Evolutionary conservation across 108 stramenopile genomes (phyloP), one percentile per base, ranked within the genome.

Genomic region (Stephanodiscus minutulus): DNA sequence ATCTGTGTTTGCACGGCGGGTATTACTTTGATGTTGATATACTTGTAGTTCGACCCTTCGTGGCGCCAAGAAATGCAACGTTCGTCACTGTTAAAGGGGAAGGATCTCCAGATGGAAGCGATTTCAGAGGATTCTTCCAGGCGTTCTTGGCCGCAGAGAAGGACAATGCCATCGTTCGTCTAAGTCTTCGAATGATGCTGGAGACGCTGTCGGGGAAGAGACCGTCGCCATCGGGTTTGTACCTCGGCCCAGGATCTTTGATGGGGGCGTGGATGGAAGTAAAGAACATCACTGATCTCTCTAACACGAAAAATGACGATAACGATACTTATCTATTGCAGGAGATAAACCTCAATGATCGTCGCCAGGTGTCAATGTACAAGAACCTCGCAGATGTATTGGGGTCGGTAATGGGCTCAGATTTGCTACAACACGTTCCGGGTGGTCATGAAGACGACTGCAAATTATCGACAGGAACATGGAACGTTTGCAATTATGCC

Each of bases 11-110:
- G 28, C 28, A 62, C 53, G 74, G 74, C 1, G 74, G 67, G n/a
- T 75, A 75, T 18, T 69, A 69, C 59, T 75, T 69, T 44, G 74
- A 75, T 70, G 68, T 75, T 61, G 74, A 75, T 41, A 15, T 69
- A 17, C 74, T 75, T 44, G 72, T 72, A n/a, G 63, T 72, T 7
- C 37, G 61, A 37, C 72, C 72, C 18, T 72, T 37, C 37, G 39
- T 44, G 2, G 62, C 72, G 22, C 68, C 68, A 1, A 24, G 44
- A 5, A 21, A 29, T 24, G 36, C 54, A 4, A 64, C 50, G 13
- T 62, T 72, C 50, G 49, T 72, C 15, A 63, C 71, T 11, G 61
- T 72, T 5, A 72, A 53, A 52, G 49, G 61, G 1, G 35, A 52
- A 13, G 61, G 21, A 22, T 7, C 55, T 3, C 4, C 18, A 0